phyloP scores from a whole-genome alignment of 1,284 basidiomycete species.

The Leccinum subrobustum region DNA sequence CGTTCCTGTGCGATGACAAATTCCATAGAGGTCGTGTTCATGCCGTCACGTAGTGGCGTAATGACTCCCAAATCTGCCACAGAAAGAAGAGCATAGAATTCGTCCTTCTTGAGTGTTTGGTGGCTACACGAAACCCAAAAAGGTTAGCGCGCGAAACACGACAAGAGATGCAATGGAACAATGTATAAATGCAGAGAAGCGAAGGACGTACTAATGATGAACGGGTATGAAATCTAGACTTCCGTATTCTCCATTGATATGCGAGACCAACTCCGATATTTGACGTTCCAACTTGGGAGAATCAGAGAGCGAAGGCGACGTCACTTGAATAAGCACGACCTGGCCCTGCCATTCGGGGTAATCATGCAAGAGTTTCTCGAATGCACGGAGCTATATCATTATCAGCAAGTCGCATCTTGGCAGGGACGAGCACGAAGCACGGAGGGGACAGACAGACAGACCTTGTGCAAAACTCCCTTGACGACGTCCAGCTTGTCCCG shows the following conservation, averaged over 20 bases:
- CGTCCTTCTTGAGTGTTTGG: slow-evolving; percentile 95
- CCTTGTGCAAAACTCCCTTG: slow-evolving; percentile 97
- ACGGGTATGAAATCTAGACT: slow-evolving; percentile 95
- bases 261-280: slow-evolving; percentile 92
- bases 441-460: slow-evolving; percentile 45
- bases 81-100: slow-evolving; percentile 95
- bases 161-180: neutral
- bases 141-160: neutral
- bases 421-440: neutral
- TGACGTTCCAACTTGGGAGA: slow-evolving; percentile 93
- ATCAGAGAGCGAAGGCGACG: slow-evolving; percentile 92
- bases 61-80: slow-evolving; percentile 96
- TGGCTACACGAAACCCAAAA: slow-evolving; percentile 53
- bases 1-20: slow-evolving; percentile 92
- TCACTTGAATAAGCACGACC: slow-evolving; percentile 86
- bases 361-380: slow-evolving; percentile 90
- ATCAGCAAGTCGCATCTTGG: slow-evolving; percentile 8
- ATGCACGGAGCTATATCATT: slow-evolving; percentile 75
- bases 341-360: slow-evolving; percentile 97
- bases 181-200: neutral
- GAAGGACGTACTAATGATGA: slow-evolving; percentile 85
- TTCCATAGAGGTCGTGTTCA: slow-evolving; percentile 99
- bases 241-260: slow-evolving; percentile 97
- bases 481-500: slow-evolving; percentile 99
- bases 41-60: slow-evolving; percentile 94